Percentiles rank a stretch among this genome's conserved stretches.
phyloP scores from a whole-genome alignment of 768 basidiomycete species.

The Kwoniella dendrophila region DNA sequence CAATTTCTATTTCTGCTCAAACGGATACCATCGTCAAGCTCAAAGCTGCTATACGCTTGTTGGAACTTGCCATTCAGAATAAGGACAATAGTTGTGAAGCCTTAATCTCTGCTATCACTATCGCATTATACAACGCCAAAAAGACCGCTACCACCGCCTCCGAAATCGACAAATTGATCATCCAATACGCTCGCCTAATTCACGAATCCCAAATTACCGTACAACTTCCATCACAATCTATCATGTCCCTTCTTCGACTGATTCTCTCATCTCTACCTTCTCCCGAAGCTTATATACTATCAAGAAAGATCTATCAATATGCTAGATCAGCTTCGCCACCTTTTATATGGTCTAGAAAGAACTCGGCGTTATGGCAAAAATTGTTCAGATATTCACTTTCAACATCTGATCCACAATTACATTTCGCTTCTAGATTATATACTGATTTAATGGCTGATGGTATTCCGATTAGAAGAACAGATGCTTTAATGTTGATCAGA shows the following conservation, averaged over 20 bases:
- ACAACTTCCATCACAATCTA: slow-evolving; percentile 10
- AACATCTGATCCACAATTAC: slow-evolving; percentile 20
- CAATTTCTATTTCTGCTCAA: neutral
- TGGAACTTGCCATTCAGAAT: slow-evolving; percentile 24
- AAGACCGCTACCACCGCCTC: neutral
- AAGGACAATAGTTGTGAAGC: slow-evolving; percentile 30
- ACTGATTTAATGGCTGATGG: slow-evolving; percentile 39
- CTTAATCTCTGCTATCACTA: slow-evolving; percentile 23
- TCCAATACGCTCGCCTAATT: slow-evolving; percentile 6
- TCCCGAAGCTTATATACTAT: slow-evolving; percentile 25
- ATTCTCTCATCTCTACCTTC: slow-evolving; percentile 15
- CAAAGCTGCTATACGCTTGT: slow-evolving; percentile 7
- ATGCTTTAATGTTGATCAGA: slow-evolving; percentile 33
- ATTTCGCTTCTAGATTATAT: slow-evolving; percentile 45
- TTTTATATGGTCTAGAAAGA: slow-evolving; percentile 25
- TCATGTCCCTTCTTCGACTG: slow-evolving; percentile 7
- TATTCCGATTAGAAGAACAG: slow-evolving; percentile 4
- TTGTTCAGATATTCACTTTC: slow-evolving; percentile 28
- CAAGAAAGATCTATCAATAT: slow-evolving; percentile 27
- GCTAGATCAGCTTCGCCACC: slow-evolving; percentile 19
- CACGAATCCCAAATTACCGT: slow-evolving; percentile 12
- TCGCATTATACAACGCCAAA: slow-evolving; percentile 26
- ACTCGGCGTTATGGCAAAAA: slow-evolving; percentile 18
- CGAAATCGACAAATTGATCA: slow-evolving; percentile 12
- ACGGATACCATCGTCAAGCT: neutral